These are phyloP conservation scores for Pythium aphanidermatum DNA, from an alignment of 352 stramenopile species.

Conservation along the genomic window DNA sequence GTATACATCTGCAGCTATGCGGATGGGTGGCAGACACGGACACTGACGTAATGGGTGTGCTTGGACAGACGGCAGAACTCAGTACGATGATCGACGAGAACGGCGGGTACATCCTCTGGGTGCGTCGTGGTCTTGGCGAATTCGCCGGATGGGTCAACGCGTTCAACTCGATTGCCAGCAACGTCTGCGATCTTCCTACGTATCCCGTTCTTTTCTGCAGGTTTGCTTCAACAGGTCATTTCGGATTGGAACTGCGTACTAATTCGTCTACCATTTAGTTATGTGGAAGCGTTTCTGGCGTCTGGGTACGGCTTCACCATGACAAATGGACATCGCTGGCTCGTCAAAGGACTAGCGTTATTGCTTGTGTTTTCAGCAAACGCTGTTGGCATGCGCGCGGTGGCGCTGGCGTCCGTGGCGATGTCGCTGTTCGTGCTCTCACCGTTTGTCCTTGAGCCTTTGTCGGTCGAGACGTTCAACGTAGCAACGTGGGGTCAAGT, in stretches of 20 bases:
- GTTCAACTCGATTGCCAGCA: conserved; percentile 82
- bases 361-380: conserved; percentile 70
- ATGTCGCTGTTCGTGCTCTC: conserved; percentile 83
- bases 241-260: not conserved
- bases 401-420: conserved; percentile 63
- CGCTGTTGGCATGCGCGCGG: conserved; percentile 66
- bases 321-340: conserved; percentile 47
- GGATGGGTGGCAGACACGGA: not conserved
- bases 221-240: conserved; percentile 8
- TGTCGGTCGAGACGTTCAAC: conserved; percentile 71
- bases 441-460: conserved; percentile 69
- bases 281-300: conserved; percentile 68
- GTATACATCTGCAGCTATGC: conserved; percentile 24
- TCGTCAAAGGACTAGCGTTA: conserved; percentile 64
- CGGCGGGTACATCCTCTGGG: conserved; percentile 81
- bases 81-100: conserved; percentile 85
- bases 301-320: conserved; percentile 52
- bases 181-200: conserved; percentile 78
- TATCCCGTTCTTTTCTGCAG: conserved; percentile 82
- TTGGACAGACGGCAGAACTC: conserved; percentile 60
- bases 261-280: conserved; percentile 24
- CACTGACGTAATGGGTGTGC: not conserved
- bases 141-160: conserved; percentile 82
- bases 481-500: conserved; percentile 64
- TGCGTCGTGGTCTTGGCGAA: conserved; percentile 69